phyloP scores from a whole-genome alignment of 768 basidiomycete genomes.

The Termitomyces sp. region DNA sequence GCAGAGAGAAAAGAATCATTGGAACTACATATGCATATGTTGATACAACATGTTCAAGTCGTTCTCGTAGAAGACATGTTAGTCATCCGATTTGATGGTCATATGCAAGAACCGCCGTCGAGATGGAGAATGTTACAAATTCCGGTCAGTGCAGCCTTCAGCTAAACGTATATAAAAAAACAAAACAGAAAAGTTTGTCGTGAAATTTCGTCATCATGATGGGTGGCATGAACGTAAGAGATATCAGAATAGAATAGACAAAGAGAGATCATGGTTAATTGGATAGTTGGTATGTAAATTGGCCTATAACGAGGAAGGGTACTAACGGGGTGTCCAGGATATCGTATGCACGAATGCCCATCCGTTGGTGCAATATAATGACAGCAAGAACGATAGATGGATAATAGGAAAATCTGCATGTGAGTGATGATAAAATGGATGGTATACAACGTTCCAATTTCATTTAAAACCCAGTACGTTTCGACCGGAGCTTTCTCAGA shows the following conservation, averaged over 20 bases:
- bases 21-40: no score
- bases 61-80: background rate
- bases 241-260: background rate
- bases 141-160: background rate
- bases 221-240: background rate
- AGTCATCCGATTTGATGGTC: background rate
- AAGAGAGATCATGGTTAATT: background rate
- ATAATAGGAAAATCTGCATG: background rate
- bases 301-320: background rate
- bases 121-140: background rate
- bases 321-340: background rate
- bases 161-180: background rate
- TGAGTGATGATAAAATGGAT: background rate
- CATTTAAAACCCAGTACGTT: conserved; percentile 36
- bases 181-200: conserved; percentile 5
- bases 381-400: background rate
- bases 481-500: conserved; percentile 53
- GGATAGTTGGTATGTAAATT: background rate
- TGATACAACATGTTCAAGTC: no score
- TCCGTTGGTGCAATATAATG: background rate
- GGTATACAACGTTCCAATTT: conserved; percentile 3
- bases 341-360: background rate
- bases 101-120: background rate
- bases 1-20: background rate
- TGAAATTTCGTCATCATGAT: conserved; percentile 3